Base-by-base conservation (phyloP, 148 eudicot species). In the Rhododendron ferrugineum region DNA sequence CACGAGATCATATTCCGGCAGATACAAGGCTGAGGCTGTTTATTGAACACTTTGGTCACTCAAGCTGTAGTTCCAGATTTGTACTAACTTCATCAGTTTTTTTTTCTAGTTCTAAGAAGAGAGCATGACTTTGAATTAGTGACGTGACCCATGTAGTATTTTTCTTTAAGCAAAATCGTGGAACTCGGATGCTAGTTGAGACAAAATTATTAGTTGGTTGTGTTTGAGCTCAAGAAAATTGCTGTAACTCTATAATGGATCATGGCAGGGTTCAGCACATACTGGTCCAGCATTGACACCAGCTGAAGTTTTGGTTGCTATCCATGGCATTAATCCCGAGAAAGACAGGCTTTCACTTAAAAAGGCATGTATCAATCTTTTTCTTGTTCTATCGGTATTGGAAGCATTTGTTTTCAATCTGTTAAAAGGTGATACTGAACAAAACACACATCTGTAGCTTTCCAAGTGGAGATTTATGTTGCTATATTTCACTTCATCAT, bases 221-320 rank as follows among this genome's bases (percentile, higher is more conserved):
- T 50, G 46, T 40, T 70, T 72, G 32, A 34, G 52, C 34, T 50
- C 23, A 22, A 46, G 52, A 83, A 47, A 66, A 47, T 26, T 83
- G 64, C 34, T 74, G 6, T 52, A 36, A 30, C 58, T 68, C 36
- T 58, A 1, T 54, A 54, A 36, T 76, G 85, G 30, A 30, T 85
- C 22, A 73, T 46, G 72, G 64, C 94, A 97, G 99, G 99, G 99
- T 79, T 93, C 99, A 72, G 99, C 98, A 79, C 96, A 93, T 86
- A 91, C 94, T 13, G 98, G 99, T 84, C 98, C 99, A 64, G 99
- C 99, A 86, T 88, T 97, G 89, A 95, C 99, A 47, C 99, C 99
- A 85, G 96, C 94, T 58, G 99, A 97, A 89, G 99, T 94, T 16
- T 90, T 97, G 92, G 99, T 97, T 83, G 99, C 99, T 84, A 94